These are phyloP conservation scores for Galerina sulciceps DNA, from an alignment of 768 basidiomycete species.

Conservation along the genomic window DNA sequence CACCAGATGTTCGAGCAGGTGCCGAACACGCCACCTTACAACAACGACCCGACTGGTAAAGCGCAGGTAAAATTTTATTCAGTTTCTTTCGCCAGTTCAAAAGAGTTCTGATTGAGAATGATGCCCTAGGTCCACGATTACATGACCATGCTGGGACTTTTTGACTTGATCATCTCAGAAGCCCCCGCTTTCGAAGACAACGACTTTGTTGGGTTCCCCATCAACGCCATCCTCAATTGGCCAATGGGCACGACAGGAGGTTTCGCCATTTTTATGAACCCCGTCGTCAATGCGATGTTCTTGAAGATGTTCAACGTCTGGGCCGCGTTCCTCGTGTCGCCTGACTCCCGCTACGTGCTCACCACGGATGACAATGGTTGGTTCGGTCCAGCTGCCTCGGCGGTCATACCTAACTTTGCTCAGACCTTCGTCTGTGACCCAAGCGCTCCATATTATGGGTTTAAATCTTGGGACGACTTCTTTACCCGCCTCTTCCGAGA, in stretches of 20 bases:
- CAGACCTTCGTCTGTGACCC: constrained; percentile 46
- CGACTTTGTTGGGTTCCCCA: constrained; percentile 49
- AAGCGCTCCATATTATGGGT: constrained; percentile 44
- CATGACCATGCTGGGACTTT: no score
- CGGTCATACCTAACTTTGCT: constrained; percentile 36
- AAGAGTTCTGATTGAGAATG: no score
- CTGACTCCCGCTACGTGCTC: constrained; percentile 46
- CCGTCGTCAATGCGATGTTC: constrained; percentile 49
- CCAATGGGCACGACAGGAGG: constrained; percentile 35
- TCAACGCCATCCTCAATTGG: constrained; percentile 51
- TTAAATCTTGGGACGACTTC: constrained; percentile 50
- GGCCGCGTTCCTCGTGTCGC: no score
- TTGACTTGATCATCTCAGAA: no score
- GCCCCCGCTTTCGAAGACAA: no score
- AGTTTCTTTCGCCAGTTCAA: no score
- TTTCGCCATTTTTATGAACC: constrained; percentile 38
- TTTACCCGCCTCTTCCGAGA: no score
- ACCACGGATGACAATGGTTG: constrained; percentile 42
- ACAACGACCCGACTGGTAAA: no score
- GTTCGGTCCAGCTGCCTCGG: constrained; percentile 37
- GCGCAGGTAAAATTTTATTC: no score
- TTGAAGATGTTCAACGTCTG: constrained; percentile 50
- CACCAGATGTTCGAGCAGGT: no score
- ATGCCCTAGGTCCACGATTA: no score
- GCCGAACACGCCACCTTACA: no score